Conservation (phyloP, 2,329 filamentous ascomycete species). For the Verticillium longisporum region DNA sequence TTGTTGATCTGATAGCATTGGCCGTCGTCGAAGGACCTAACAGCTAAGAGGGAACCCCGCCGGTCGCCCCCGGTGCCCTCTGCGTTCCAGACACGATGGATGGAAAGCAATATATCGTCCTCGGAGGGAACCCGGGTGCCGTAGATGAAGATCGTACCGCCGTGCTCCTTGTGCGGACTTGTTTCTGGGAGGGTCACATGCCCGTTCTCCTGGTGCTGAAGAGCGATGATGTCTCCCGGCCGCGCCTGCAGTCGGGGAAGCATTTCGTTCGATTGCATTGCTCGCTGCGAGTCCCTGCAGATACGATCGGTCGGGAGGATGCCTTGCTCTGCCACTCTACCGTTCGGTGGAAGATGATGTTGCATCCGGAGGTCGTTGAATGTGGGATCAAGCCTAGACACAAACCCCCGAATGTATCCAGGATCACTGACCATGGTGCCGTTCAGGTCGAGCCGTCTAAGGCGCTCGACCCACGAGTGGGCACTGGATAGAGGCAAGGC, state of each 20-base stretch:
- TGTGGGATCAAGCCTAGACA: background rate
- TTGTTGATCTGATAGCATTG: conserved; percentile 77
- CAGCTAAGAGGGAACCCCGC: conserved; percentile 68
- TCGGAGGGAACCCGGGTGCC: conserved; percentile 55
- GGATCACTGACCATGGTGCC: background rate
- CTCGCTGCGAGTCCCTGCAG: background rate
- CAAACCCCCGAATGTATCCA: background rate
- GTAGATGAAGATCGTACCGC: conserved; percentile 68
- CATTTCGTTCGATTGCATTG: conserved; percentile 10
- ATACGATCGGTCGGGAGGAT: background rate
- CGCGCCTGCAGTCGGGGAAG: conserved; percentile 58
- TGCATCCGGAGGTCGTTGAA: background rate
- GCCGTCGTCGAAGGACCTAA: conserved; percentile 79
- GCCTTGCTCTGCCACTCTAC: background rate
- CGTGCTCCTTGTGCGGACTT: conserved; percentile 50
- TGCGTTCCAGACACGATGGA: conserved; percentile 71
- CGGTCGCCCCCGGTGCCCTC: conserved; percentile 76
- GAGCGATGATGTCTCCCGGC: conserved; percentile 56
- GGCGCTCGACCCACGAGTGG: background rate
- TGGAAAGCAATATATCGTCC: conserved; percentile 46
- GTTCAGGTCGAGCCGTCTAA: background rate
- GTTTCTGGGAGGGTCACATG: conserved; percentile 58
- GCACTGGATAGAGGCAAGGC: background rate
- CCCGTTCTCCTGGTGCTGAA: conserved; percentile 69
- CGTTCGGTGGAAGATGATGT: background rate